Base-by-base conservation (phyloP, 805 yeast genomes). In the Komagataella phaffii region DNA sequence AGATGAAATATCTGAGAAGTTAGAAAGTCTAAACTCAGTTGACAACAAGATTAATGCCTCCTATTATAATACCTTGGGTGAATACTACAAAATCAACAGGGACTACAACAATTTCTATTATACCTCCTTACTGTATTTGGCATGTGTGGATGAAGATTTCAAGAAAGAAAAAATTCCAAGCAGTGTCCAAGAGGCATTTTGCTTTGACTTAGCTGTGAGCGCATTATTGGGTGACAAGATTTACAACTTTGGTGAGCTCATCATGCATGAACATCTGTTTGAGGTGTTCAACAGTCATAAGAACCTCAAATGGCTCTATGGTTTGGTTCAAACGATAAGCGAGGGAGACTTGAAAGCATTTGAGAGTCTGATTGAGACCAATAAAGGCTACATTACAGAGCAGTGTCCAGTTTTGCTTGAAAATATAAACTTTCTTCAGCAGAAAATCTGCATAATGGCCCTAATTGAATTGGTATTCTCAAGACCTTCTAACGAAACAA, bases 211-310 rank as follows among this genome's bases (percentile, higher is more conserved):
- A 58, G 77, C 91, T 54, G 74, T 88, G 48, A 82, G 96, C 36
- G 98, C 97, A 0, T 71, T 93, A 54, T 74, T 91, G 59, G 98
- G 97, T 49, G 96, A 89, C 62, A 82, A 79, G 61, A 87, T 91
- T 59, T 93, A 88, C 73, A 93, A 91, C 70, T 93, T 93, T 67
- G 98, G 98, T 50, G 99, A 93, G 69, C 77, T 93, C 56, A 76
- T 93, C 54, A 80, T 89, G 64, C 98, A 91, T 67, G 96, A 93
- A 47, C 40, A 30, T 6, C 81, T 91, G 48, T 76, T 89, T 65
- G 63, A 70, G 46, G 66, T 72, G 45, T 74, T 85, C 46, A 56
- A 64, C 18, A 69, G 69, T 24, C 73, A 70, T 50, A 65, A 77
- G 45, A 70, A 71, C 47, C 40, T 30, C 40, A 30, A 30, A 14